phyloP scores from a whole-genome alignment of 2,329 filamentous ascomycete genomes.

The Monosporascus cannonballus region DNA sequence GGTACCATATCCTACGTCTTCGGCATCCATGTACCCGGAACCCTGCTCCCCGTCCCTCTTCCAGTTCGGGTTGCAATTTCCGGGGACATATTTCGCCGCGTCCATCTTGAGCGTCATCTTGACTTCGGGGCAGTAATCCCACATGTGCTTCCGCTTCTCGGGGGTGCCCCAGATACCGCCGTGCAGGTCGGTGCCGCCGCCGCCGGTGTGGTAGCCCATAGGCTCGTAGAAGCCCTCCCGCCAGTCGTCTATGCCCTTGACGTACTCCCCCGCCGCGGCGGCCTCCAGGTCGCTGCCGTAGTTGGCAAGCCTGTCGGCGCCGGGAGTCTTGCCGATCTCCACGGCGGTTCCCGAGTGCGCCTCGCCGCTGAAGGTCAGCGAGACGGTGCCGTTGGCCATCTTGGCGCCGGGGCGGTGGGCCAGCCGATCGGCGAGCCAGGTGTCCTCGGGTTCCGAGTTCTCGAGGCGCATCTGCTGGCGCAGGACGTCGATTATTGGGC shows the following conservation, averaged over 20 bases:
- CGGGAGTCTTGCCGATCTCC: constrained; percentile 16
- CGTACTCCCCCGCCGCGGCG: constrained; percentile 24
- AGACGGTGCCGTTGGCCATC: constrained; percentile 46
- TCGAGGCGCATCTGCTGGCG: constrained; percentile 38
- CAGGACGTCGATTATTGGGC: constrained; percentile 46
- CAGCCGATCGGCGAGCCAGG: constrained; percentile 49
- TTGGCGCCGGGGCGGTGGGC: constrained; percentile 40
- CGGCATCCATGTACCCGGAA: constrained; percentile 10
- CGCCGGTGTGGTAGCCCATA: constrained; percentile 53
- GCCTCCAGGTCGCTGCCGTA: constrained; percentile 22
- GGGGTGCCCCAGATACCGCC: constrained; percentile 42
- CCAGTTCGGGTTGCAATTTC: constrained; percentile 39
- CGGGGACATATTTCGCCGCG: constrained; percentile 43
- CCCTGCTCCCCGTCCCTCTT: constrained; percentile 30
- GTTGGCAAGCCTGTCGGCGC: constrained; percentile 7
- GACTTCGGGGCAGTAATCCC: constrained; percentile 52
- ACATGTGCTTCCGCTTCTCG: constrained; percentile 42
- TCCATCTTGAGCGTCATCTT: constrained; percentile 54
- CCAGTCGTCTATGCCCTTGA: constrained; percentile 42
- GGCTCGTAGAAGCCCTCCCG: constrained; percentile 48
- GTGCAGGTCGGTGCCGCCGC: constrained; percentile 40
- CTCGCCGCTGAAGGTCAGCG: constrained; percentile 46
- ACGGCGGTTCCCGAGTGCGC: constrained; percentile 31
- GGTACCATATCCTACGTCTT: constrained; percentile 28
- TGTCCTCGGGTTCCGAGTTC: constrained; percentile 45